Conservation (phyloP, 345 rosid species). For the Eucalyptus brandiana region DNA sequence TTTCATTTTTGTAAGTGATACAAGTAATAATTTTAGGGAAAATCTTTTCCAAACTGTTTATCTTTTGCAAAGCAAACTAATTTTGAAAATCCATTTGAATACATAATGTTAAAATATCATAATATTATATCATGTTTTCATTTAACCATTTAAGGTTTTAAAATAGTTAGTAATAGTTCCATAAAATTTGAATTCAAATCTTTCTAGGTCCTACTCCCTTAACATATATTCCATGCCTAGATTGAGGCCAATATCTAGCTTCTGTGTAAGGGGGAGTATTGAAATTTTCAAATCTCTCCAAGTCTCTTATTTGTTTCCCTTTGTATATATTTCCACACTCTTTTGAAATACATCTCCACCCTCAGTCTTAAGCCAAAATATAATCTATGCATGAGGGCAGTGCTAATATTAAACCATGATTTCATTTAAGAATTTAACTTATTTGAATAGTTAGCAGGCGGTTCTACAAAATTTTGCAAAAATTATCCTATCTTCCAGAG, state of each 20-base stretch:
- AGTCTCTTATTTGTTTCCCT: not conserved
- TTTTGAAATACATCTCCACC: not conserved
- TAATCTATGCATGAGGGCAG: not conserved
- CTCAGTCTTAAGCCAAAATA: not conserved
- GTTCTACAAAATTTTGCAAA: not conserved
- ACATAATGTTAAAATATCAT: not conserved
- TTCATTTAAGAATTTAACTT: not conserved
- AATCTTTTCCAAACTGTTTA: not conserved
- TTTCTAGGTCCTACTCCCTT: not conserved
- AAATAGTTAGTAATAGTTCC: not conserved
- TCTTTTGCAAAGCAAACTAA: not conserved
- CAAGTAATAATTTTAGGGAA: not conserved
- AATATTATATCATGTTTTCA: not conserved
- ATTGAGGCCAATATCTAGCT: not conserved
- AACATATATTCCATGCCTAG: not conserved
- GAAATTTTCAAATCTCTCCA: not conserved
- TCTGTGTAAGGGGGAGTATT: not conserved
- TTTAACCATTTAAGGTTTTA: not conserved
- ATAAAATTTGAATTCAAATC: not conserved
- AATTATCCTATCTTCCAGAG: too few relatives aligned
- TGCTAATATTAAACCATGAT: not conserved
- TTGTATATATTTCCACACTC: not conserved
- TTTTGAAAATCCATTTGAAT: not conserved
- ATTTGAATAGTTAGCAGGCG: not conserved
- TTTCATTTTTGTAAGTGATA: not conserved